Percentiles rank a stretch among this genome's conserved stretches.
These are phyloP conservation scores for Lycium ferocissimum DNA, from an alignment of 257 asterid species.

Conservation along the genomic window DNA sequence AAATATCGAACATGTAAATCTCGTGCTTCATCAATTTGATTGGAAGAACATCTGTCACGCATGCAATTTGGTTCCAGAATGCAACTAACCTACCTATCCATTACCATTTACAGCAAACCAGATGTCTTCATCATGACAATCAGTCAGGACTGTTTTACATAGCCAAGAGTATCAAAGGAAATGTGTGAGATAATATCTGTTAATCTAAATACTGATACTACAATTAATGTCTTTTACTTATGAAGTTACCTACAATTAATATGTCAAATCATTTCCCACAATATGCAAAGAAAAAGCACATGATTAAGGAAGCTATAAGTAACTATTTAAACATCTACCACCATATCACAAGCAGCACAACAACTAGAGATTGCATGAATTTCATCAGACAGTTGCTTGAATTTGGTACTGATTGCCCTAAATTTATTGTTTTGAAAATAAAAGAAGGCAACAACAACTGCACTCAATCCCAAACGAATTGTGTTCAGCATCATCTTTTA, in stretches of 20 bases:
- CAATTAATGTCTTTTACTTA: neutral
- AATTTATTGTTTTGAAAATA: neutral
- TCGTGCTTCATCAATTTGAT: too few relatives aligned
- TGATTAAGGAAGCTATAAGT: neutral
- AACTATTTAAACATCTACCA: conserved; percentile 3
- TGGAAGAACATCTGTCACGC: too few relatives aligned
- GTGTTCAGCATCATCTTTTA: neutral
- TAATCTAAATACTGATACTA: neutral
- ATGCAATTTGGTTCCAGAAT: neutral
- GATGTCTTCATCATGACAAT: neutral
- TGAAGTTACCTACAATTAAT: neutral
- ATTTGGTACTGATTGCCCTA: neutral
- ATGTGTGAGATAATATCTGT: neutral
- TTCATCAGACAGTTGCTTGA: neutral
- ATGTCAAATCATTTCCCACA: neutral
- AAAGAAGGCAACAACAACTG: neutral
- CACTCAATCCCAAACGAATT: neutral
- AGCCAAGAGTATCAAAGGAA: neutral
- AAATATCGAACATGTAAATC: too few relatives aligned
- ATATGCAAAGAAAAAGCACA: neutral
- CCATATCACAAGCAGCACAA: neutral
- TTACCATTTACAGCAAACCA: neutral
- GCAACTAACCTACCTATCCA: neutral
- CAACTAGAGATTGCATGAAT: neutral
- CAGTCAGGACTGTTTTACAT: neutral